Conservation (phyloP, 2,329 filamentous ascomycete species). For the Penicillium crustosum region DNA sequence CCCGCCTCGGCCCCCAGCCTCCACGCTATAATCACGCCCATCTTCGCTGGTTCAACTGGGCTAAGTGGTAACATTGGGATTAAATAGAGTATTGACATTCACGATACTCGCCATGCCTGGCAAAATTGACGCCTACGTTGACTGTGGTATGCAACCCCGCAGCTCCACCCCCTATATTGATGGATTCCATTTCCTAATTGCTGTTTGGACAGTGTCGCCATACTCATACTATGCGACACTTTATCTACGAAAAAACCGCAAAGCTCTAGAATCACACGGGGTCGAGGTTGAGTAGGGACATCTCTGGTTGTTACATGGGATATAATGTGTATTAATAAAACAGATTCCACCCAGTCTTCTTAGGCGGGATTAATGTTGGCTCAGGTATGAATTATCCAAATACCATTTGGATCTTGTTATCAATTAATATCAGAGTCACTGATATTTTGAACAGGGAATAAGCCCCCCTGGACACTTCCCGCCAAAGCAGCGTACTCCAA, state of each 20-base stretch:
- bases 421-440: background rate
- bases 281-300: slow-evolving; percentile 65
- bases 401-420: background rate
- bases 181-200: background rate
- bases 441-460: slow-evolving; percentile 56
- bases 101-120: slow-evolving; percentile 15
- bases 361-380: slow-evolving; percentile 64
- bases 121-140: slow-evolving; percentile 27
- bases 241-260: slow-evolving; percentile 59
- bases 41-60: background rate
- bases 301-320: background rate
- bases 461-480: slow-evolving; percentile 69
- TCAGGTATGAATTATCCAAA: slow-evolving; percentile 48
- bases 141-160: slow-evolving; percentile 20
- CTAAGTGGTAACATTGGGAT: background rate
- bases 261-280: slow-evolving; percentile 56
- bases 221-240: slow-evolving; percentile 56
- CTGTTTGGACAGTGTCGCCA: slow-evolving; percentile 57
- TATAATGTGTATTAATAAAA: background rate
- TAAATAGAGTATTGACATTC: background rate
- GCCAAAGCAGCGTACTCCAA: slow-evolving; percentile 63
- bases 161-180: background rate
- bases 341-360: slow-evolving; percentile 70
- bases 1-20: slow-evolving; percentile 17
- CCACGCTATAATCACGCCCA: slow-evolving; percentile 10